Evolutionary conservation across 179 eudicot species (phyloP), one percentile per base, ranked within the genome.

Genomic region (Kewa caespitosa): DNA sequence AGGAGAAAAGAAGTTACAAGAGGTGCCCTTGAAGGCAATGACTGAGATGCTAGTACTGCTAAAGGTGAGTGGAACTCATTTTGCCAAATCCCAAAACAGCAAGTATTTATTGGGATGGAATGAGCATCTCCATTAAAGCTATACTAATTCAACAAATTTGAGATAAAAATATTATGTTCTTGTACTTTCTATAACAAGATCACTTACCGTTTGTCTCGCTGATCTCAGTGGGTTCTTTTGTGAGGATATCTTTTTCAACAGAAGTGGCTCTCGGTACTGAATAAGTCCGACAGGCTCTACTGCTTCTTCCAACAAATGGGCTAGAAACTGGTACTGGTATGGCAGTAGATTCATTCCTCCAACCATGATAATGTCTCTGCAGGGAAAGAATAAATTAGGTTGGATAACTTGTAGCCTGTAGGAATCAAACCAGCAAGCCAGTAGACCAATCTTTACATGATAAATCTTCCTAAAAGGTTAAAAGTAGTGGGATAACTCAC

Each of bases 201-300:
- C 38, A 76, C 66, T 59, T 80, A 92, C 91, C 97, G 63, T 52
- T 77, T 27, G 83, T 81, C 66, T 78, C 80, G 39, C 46, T 81
- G 31, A 33, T 63, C 38, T 76, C 55, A 48, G 65, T 70, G 22
- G 90, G 65, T 69, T 88, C 91, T 77, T 87, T 84, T 34, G 76
- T 76, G 65, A 84, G 80, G 62, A 84, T 78, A 69, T 89, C 87
- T 54, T 77, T 77, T 63, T 84, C 89, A 42, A 81, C 41, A 8
- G 92, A 89, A 39, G 87, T 66, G 55, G 86, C 84, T 78, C 80
- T 89, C 62, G 76, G 76, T 69, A 80, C 67, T 11, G 75, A 32
- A 81, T 34, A 73, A 52, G 60, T 73, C 61, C 82, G 76, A 68
- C 65, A 82, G 31, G 69, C 77, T 81, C 84, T 76, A 57, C 83